Conservation (phyloP, 108 stramenopile genomes). For the Cyclotella distinguenda region DNA sequence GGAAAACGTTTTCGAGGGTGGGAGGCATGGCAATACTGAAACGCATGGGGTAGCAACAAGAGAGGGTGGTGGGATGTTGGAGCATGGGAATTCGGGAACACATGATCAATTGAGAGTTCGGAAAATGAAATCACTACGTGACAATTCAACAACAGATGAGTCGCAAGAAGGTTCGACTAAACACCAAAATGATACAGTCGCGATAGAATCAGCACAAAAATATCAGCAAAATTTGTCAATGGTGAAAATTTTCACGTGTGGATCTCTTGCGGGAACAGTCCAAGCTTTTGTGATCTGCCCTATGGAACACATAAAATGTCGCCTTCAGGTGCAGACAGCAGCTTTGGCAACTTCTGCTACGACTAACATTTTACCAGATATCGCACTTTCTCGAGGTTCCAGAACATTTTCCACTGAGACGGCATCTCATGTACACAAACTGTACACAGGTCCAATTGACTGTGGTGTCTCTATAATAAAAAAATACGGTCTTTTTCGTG, state of each 20-base stretch:
- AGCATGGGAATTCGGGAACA: constrained; percentile 34
- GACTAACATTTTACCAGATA: background rate
- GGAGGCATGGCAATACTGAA: constrained; percentile 3
- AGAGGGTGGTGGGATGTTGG: constrained; percentile 27
- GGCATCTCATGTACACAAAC: background rate
- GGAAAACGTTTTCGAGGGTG: constrained; percentile 50
- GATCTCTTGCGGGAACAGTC: constrained; percentile 82
- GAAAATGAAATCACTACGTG: constrained; percentile 4
- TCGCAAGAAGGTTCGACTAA: background rate
- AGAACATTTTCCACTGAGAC: constrained; percentile 5
- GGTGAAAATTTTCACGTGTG: constrained; percentile 75
- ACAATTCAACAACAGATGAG: background rate
- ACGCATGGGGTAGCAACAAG: constrained; percentile 22
- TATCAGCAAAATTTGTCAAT: constrained; percentile 24
- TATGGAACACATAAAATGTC: constrained; percentile 92
- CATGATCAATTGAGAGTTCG: constrained; percentile 29
- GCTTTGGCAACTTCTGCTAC: constrained; percentile 13
- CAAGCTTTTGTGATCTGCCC: constrained; percentile 83
- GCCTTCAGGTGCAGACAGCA: constrained; percentile 74
- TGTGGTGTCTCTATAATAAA: constrained; percentile 48
- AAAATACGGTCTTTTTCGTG: constrained; percentile 55
- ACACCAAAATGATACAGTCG: background rate
- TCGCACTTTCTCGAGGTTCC: background rate
- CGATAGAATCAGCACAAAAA: background rate
- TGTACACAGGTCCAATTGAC: constrained; percentile 61